These are phyloP conservation scores for Candida railenensis DNA, from an alignment of 805 yeast species.

Conservation along the genomic window DNA sequence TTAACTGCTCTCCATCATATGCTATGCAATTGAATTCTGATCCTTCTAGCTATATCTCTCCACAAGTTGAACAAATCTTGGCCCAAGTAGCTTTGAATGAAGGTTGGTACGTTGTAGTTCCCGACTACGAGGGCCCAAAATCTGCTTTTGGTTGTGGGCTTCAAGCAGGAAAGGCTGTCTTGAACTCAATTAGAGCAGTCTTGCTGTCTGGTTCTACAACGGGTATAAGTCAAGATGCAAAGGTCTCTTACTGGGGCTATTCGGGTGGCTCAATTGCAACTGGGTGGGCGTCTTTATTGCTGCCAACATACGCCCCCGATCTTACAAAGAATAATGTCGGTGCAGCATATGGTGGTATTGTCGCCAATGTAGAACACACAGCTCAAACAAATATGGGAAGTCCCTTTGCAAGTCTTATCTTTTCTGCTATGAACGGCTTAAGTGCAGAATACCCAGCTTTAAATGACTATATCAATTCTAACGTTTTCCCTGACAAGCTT, in stretches of 20 bases:
- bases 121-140: constrained; percentile 21
- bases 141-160: constrained; percentile 19
- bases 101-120: constrained; percentile 18
- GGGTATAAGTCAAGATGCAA: constrained; percentile 14
- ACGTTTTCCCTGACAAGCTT: constrained; percentile 2
- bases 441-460: constrained; percentile 21
- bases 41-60: neutral
- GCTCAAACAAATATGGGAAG: constrained; percentile 17
- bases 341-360: constrained; percentile 26
- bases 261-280: constrained; percentile 30
- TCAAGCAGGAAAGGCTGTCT: constrained; percentile 18
- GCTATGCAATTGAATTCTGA: constrained; percentile 11
- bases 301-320: constrained; percentile 28
- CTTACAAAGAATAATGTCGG: constrained; percentile 17
- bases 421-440: constrained; percentile 21
- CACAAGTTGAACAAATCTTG: constrained; percentile 10
- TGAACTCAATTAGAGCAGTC: constrained; percentile 19
- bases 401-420: constrained; percentile 21
- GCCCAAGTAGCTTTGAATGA: constrained; percentile 10
- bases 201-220: constrained; percentile 11
- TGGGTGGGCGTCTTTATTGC: constrained; percentile 26
- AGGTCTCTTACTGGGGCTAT: constrained; percentile 23
- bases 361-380: constrained; percentile 19
- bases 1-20: constrained; percentile 21
- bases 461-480: constrained; percentile 4